phyloP scores from a whole-genome alignment of 2,329 filamentous ascomycete species.

The Trichoderma oligosporum region DNA sequence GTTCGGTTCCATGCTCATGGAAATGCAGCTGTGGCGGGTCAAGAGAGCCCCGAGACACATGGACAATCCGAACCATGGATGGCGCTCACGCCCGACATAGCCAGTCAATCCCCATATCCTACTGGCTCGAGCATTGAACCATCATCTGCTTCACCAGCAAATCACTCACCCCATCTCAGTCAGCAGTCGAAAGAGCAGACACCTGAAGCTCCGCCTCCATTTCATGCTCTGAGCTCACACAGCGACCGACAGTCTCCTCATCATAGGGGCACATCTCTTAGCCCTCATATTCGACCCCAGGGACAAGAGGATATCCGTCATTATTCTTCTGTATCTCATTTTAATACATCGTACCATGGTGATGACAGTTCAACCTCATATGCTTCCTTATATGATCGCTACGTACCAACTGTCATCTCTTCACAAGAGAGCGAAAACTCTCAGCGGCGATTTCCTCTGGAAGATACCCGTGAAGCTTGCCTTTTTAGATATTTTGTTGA shows the following conservation, averaged over 20 bases:
- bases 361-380: neutral
- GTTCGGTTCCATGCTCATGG: slow-evolving; percentile 24
- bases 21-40: slow-evolving; percentile 12
- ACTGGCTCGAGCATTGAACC: neutral
- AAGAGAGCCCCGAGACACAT: neutral
- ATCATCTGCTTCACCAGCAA: neutral
- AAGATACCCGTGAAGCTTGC: slow-evolving; percentile 38
- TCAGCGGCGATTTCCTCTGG: slow-evolving; percentile 30
- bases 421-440: neutral
- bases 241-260: neutral
- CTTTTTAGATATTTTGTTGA: slow-evolving; percentile 39
- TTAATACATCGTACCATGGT: neutral
- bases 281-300: slow-evolving; percentile 4
- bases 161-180: neutral
- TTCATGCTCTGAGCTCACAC: neutral
- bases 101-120: neutral
- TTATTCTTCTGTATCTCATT: neutral
- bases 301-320: neutral
- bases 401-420: slow-evolving; percentile 1
- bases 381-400: slow-evolving; percentile 1
- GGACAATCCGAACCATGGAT: slow-evolving; percentile 3
- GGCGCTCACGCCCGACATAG: neutral
- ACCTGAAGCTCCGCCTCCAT: neutral
- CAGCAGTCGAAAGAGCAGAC: neutral
- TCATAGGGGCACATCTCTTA: neutral